Base-by-base conservation (phyloP, 106 monocot genomes). In the Apostasia ramifera region DNA sequence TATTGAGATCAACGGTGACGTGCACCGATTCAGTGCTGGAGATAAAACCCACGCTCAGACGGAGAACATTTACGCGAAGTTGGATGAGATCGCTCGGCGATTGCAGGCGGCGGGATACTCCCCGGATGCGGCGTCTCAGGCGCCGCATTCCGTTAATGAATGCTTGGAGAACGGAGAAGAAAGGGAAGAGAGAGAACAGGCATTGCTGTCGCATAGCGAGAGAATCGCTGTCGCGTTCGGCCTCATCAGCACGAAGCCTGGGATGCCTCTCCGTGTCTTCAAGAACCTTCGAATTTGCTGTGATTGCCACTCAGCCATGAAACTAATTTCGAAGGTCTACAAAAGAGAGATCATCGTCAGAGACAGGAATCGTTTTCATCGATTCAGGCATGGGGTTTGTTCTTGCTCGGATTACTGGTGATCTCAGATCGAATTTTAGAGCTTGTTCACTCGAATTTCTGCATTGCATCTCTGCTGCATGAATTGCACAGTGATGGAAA, bases 391-490 rank as follows among this genome's bases (percentile, higher is more conserved):
- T 48, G 85, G 90, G 6, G 0, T 7, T 9, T 90, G 90, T 55
- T 83, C 83, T 44, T 90, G 90, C 54, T 83, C 78, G 42, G 90
- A 90, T 66, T 90, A 86, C 55, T 90, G 85, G 90, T 90, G 53
- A 73, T 47, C 57, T 57, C 50, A 50, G 50, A 8, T 4, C 50
- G 8, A 50, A 4, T 8, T 50, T 26, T 26, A 26, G 26, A 26
- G 26, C 26, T 26, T 26, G 26, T 26, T 26, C 26, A 26, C 26
- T 26, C 0, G 26, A 26, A 26, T 26, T 26, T 26, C 26, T 26
- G 26, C 26, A 26, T 26, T 26, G 26, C 26, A 26, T 26, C 26
- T 26, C 26, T 26, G 26, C 26, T 26, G 26, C 26, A 26, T 26
- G 26, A 26, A 26, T 26, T 26, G 26, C 26, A 26, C 26, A 26